Percentiles rank a stretch among this genome's conserved stretches.
These are phyloP conservation scores for Blastobotrys malaysiensis DNA, from an alignment of 1,139 yeast species.

Conservation along the genomic window DNA sequence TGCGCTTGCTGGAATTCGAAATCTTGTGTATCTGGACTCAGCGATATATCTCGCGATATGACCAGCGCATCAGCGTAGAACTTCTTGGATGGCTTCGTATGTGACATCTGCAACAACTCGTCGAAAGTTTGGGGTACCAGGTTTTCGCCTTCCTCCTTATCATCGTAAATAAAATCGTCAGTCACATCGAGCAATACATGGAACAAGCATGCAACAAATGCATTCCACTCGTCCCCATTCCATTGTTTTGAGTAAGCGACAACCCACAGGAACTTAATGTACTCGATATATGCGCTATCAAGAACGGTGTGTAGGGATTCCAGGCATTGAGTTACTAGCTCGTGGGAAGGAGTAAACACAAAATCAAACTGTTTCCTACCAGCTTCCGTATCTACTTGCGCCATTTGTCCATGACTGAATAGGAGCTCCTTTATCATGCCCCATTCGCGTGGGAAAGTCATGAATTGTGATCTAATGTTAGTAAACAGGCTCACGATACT, in stretches of 20 bases:
- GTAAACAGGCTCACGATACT: conserved; percentile 62
- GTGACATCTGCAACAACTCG: not conserved
- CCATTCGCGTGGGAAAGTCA: conserved; percentile 17
- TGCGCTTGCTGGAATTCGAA: not conserved
- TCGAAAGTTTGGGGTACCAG: not conserved
- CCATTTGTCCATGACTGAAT: conserved; percentile 16
- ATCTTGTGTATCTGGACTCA: not conserved
- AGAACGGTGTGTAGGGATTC: conserved; percentile 40
- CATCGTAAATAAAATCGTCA: conserved; percentile 1
- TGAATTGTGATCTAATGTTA: conserved; percentile 45
- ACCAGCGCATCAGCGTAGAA: not conserved
- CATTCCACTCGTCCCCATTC: conserved; percentile 54
- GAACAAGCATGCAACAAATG: conserved; percentile 50
- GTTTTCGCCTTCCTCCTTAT: not conserved
- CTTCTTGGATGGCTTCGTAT: not conserved
- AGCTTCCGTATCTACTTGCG: conserved; percentile 10
- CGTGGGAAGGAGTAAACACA: conserved; percentile 44
- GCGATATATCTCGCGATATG: not conserved
- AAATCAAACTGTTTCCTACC: conserved; percentile 35
- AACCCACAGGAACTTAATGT: conserved; percentile 61
- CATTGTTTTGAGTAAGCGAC: conserved; percentile 45
- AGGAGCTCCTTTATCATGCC: conserved; percentile 13
- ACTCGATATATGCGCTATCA: conserved; percentile 53
- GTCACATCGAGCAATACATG: conserved; percentile 18
- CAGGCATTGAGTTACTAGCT: conserved; percentile 38